These are phyloP conservation scores for Ustilago loliicola DNA, from an alignment of 1,284 basidiomycete genomes.

Conservation along the genomic window DNA sequence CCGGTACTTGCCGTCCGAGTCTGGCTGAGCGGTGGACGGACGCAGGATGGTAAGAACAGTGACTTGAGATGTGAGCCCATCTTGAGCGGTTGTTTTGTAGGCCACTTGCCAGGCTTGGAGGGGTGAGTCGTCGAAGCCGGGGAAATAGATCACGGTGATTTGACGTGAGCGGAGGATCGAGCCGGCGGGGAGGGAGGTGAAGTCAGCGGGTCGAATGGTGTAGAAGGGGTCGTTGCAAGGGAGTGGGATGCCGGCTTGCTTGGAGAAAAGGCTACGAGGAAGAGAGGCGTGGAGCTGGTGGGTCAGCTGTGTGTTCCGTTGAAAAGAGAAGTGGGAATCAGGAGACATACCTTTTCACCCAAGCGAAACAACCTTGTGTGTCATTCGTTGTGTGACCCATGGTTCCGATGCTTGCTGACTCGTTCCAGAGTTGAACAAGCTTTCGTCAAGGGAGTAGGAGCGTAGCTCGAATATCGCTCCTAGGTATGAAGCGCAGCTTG, in stretches of 20 bases:
- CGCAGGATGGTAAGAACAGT: slow-evolving; percentile 51
- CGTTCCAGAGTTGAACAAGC: too few relatives aligned
- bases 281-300: not conserved
- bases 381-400: slow-evolving; percentile 11
- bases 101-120: slow-evolving; percentile 56
- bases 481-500: not conserved
- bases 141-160: slow-evolving; percentile 49
- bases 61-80: slow-evolving; percentile 49
- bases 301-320: not conserved
- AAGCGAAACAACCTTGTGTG: slow-evolving; percentile 37
- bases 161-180: slow-evolving; percentile 50
- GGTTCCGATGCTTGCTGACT: too few relatives aligned
- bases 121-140: slow-evolving; percentile 46
- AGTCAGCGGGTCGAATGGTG: slow-evolving; percentile 24
- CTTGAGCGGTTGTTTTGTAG: slow-evolving; percentile 50
- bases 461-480: not conserved
- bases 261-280: slow-evolving; percentile 28
- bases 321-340: not conserved
- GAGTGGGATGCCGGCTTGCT: slow-evolving; percentile 19
- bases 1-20: slow-evolving; percentile 37
- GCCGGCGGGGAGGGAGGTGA: slow-evolving; percentile 34
- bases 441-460: too few relatives aligned
- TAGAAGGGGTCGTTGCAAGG: slow-evolving; percentile 60
- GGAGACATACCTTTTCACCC: slow-evolving; percentile 26
- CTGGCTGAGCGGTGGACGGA: slow-evolving; percentile 35